Conservation (phyloP, 169 alveolate genomes). For the Plasmodium cynomolgi region DNA sequence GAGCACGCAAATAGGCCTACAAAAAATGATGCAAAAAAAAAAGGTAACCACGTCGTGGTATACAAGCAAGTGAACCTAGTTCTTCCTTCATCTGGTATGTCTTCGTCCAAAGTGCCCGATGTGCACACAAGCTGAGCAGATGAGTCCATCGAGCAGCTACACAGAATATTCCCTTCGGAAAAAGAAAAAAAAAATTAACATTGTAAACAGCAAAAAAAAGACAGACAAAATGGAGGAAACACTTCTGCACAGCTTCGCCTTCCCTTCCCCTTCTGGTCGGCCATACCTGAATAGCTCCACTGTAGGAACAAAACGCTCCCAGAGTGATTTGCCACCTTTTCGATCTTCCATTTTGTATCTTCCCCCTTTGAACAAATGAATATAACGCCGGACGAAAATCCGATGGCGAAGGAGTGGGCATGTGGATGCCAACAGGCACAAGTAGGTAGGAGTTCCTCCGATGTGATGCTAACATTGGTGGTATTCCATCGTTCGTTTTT, state of each 20-base stretch:
- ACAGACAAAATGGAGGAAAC: background rate
- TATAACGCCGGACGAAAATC: constrained; percentile 59
- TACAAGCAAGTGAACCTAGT: background rate
- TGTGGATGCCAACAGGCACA: constrained; percentile 70
- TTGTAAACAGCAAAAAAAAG: background rate
- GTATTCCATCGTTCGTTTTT: constrained; percentile 26
- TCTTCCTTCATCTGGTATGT: background rate
- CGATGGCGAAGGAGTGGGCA: constrained; percentile 58
- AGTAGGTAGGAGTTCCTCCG: constrained; percentile 52
- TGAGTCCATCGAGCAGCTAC: constrained; percentile 49
- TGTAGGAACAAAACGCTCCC: constrained; percentile 43
- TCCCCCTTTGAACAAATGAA: constrained; percentile 63
- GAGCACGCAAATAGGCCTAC: background rate
- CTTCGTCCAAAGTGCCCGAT: constrained; percentile 16
- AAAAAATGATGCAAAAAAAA: background rate
- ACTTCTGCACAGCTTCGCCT: background rate
- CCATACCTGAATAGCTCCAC: constrained; percentile 60
- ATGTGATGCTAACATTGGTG: constrained; percentile 44
- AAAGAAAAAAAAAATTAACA: background rate
- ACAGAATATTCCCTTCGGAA: constrained; percentile 42
- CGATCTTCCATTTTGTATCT: constrained; percentile 30
- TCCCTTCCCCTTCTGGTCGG: background rate
- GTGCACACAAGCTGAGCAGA: constrained; percentile 34
- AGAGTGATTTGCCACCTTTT: constrained; percentile 39
- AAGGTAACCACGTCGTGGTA: background rate